These are phyloP conservation scores for Fusarium udum DNA, from an alignment of 2,329 filamentous ascomycete species.

Conservation along the genomic window DNA sequence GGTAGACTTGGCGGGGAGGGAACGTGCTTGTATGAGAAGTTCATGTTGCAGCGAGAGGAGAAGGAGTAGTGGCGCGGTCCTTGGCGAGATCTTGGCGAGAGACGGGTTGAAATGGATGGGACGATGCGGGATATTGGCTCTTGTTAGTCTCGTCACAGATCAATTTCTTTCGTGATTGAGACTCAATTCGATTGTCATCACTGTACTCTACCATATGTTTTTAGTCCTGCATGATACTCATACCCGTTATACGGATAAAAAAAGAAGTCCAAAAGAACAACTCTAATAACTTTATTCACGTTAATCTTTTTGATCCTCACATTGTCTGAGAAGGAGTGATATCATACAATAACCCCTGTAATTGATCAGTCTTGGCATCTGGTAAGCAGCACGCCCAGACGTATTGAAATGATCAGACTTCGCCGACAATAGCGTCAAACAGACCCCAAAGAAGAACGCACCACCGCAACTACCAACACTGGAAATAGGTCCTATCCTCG, in stretches of 20 bases:
- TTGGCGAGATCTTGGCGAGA: slow-evolving; percentile 25
- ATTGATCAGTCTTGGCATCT: slow-evolving; percentile 21
- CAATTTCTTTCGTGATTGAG: neutral
- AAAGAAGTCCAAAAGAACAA: neutral
- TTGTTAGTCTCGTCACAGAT: neutral
- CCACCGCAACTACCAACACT: neutral
- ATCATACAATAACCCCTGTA: neutral
- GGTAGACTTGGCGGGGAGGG: neutral
- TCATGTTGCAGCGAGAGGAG: neutral
- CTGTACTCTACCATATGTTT: neutral
- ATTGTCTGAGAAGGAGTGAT: neutral
- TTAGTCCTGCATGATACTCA: neutral
- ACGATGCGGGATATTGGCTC: neutral
- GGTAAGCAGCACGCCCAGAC: fast-evolving
- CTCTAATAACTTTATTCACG: neutral
- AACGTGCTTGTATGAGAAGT: slow-evolving; percentile 11
- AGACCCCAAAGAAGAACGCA: neutral
- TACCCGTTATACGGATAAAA: neutral
- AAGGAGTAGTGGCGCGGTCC: slow-evolving; percentile 16
- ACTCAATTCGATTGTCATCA: neutral
- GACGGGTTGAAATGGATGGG: neutral
- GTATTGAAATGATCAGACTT: neutral
- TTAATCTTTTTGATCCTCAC: neutral
- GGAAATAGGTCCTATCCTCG: neutral
- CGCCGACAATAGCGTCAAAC: neutral